Evolutionary conservation across 495 filamentous ascomycete species (phyloP), one percentile per base, ranked within the genome.

Genomic region (Chaetomium tenue): DNA sequence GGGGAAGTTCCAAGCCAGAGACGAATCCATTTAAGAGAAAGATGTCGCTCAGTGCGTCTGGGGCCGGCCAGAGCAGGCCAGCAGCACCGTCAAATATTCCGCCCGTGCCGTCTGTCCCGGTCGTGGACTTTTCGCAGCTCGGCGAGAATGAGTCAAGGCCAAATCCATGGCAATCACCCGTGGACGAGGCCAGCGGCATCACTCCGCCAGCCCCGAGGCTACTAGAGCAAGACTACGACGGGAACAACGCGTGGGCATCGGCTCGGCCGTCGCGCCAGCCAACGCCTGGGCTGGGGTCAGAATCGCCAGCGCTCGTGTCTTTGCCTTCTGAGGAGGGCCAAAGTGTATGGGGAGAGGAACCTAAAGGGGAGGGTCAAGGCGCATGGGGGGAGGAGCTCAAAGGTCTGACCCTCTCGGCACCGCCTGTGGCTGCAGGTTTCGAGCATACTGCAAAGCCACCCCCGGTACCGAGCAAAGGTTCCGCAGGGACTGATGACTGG

Each of bases 11-110:
- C 12, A 75, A 74, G 26, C 62, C 69, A 42, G 79, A 81, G 61
- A 84, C 82, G n/a, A 85, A 85, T 58, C 83, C 83, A 4, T 85
- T 82, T 71, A 81, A 80, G 65, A 76, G 77, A 39, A 80, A 82
- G 55, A 73, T 72, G 23, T 51, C 72, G 20, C 54, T 68, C 46
- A 67, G 66, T 20, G 63, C 50, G 12, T 65, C 58, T 3, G 37
- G 44, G 4, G 30, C 60, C 15, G 46, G 46, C 50, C 39, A 37
- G 6, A 30, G 50, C 58, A 46, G 13, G 53, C 33, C 23, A 50
- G 13, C 61, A 25, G 1, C 52, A 53, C 54, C 69, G 55, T 22
- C 62, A 46, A 48, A 40, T 7, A 30, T 66, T 8, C 75, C 71
- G 30, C 62, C 58, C 8, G 64, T 67, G 46, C 70, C 72, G 5